Conservation (phyloP, 768 basidiomycete species). For the Serendipita sp. region DNA sequence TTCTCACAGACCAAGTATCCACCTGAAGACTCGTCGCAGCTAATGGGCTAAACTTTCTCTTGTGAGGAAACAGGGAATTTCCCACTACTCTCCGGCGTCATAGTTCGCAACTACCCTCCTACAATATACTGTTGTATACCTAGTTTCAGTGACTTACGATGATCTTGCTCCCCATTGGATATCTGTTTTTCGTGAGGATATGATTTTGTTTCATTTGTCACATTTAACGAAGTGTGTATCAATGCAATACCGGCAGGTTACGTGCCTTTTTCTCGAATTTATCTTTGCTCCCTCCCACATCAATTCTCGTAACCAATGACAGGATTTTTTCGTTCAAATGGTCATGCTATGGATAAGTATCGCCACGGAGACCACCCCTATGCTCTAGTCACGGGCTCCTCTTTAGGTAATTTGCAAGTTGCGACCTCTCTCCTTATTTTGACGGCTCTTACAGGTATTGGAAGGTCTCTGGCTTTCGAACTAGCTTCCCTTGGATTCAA, state of each 20-base stretch:
- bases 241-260: too few species aligned
- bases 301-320: not conserved
- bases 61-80: too few species aligned
- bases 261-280: too few species aligned
- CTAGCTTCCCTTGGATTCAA: not conserved
- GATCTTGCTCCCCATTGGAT: too few species aligned
- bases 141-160: too few species aligned
- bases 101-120: too few species aligned
- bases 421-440: too few species aligned
- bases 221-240: too few species aligned
- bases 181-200: too few species aligned
- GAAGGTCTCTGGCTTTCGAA: not conserved
- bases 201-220: too few species aligned
- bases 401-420: not conserved
- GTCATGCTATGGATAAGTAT: not conserved
- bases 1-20: slow-evolving; percentile 95
- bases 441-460: not conserved
- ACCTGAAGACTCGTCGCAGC: slow-evolving; percentile 75
- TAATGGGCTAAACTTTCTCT: slow-evolving; percentile 53
- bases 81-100: too few species aligned
- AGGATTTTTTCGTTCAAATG: not conserved
- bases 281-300: not conserved
- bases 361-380: not conserved
- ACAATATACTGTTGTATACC: too few species aligned
- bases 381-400: not conserved